phyloP scores from a whole-genome alignment of 495 filamentous ascomycete genomes.

The Hyphodiscus hymeniophilus region DNA sequence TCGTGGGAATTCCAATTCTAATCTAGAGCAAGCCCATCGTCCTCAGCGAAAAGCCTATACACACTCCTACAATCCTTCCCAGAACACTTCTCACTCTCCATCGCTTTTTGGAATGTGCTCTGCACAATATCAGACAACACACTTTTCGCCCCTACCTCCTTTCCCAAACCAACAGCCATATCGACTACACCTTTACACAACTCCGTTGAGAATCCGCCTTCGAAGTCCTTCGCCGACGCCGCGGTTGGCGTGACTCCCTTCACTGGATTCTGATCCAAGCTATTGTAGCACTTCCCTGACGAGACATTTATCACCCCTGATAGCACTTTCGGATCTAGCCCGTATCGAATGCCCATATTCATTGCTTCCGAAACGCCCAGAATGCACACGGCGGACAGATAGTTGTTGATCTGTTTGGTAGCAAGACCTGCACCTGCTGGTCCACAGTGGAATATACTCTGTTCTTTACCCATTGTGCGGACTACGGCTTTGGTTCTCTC shows the following conservation, averaged over 20 bases:
- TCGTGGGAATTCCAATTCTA: too few relatives aligned
- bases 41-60: slow-evolving; percentile 10
- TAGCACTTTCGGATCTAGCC: slow-evolving; percentile 17
- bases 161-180: slow-evolving; percentile 12
- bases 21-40: too few relatives aligned
- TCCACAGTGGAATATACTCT: slow-evolving; percentile 15
- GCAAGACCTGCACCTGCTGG: slow-evolving; percentile 12
- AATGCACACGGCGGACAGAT: slow-evolving; percentile 14
- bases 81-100: slow-evolving; percentile 9
- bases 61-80: slow-evolving; percentile 17
- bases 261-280: slow-evolving; percentile 16
- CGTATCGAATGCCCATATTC: slow-evolving; percentile 19
- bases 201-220: slow-evolving; percentile 14
- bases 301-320: slow-evolving; percentile 15
- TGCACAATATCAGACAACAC: slow-evolving; percentile 6
- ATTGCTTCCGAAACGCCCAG: slow-evolving; percentile 15
- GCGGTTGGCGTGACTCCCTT: slow-evolving; percentile 12
- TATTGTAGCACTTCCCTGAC: slow-evolving; percentile 14
- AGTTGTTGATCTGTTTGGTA: slow-evolving; percentile 23
- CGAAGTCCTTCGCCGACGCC: slow-evolving; percentile 14
- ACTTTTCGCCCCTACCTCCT: slow-evolving; percentile 8
- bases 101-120: slow-evolving; percentile 12
- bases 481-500: slow-evolving; percentile 7
- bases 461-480: slow-evolving; percentile 10
- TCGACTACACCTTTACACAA: slow-evolving; percentile 13